phyloP scores from a whole-genome alignment of 2,329 filamentous ascomycete genomes.

The Aspergillus udagawae region DNA sequence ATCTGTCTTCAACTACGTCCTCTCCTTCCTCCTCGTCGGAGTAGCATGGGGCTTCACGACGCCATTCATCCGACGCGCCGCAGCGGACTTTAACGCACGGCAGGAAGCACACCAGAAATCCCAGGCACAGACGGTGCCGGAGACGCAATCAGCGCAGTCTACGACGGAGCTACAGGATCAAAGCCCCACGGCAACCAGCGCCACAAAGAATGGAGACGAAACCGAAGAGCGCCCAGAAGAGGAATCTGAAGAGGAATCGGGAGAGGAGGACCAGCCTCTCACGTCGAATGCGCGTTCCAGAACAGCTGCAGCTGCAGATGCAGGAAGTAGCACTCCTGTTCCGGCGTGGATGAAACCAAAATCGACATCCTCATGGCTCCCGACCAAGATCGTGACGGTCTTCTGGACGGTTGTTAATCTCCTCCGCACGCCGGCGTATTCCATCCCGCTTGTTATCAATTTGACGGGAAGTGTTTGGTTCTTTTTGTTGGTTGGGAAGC shows the following conservation, averaged over 20 bases:
- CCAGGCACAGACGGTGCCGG: slow-evolving; percentile 3
- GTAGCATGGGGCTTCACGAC: slow-evolving; percentile 92
- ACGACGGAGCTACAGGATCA: not conserved
- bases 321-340: not conserved
- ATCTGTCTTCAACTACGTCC: slow-evolving; percentile 69
- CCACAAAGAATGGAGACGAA: not conserved
- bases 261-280: not conserved
- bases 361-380: slow-evolving; percentile 51
- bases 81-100: slow-evolving; percentile 66
- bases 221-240: not conserved
- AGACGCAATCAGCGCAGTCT: slow-evolving; percentile 1
- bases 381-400: slow-evolving; percentile 58
- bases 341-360: slow-evolving; percentile 28
- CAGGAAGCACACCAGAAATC: slow-evolving; percentile 24
- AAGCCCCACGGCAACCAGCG: not conserved
- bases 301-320: not conserved
- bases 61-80: slow-evolving; percentile 84
- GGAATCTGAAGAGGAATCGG: not conserved
- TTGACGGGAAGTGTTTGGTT: slow-evolving; percentile 95
- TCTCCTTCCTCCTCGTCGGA: slow-evolving; percentile 86
- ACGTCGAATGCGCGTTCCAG: not conserved
- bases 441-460: slow-evolving; percentile 79
- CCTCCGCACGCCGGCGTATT: slow-evolving; percentile 75
- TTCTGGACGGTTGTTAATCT: slow-evolving; percentile 76
- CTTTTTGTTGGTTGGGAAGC: slow-evolving; percentile 87